phyloP scores from a whole-genome alignment of 805 yeast genomes.

The Hanseniaspora vineae region DNA sequence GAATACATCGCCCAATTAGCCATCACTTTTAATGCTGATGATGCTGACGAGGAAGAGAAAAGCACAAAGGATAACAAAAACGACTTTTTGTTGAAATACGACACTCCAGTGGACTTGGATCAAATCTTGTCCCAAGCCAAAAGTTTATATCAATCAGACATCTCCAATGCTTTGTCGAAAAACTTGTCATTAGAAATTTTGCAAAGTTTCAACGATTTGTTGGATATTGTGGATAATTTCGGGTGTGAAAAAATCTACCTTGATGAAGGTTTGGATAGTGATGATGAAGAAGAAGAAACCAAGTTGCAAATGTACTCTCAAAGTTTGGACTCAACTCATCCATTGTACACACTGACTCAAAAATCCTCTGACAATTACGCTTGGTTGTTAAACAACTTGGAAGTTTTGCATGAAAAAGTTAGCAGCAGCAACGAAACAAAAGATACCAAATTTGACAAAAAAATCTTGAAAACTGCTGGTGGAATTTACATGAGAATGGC shows the following conservation, averaged over 20 bases:
- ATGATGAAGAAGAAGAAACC: conserved; percentile 30
- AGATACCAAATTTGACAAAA: conserved; percentile 30
- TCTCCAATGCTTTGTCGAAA: not conserved
- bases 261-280: conserved; percentile 47
- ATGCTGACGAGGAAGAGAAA: not conserved
- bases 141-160: not conserved
- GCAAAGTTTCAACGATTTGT: conserved; percentile 49
- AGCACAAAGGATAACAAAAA: not conserved
- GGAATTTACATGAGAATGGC: conserved; percentile 25
- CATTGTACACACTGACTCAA: conserved; percentile 31
- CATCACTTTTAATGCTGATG: conserved; percentile 17
- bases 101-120: not conserved
- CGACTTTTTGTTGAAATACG: not conserved
- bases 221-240: conserved; percentile 55
- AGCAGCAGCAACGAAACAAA: conserved; percentile 5
- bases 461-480: conserved; percentile 21
- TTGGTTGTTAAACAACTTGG: conserved; percentile 30
- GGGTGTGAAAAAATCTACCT: conserved; percentile 38
- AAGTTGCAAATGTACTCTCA: conserved; percentile 23
- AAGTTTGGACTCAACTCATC: conserved; percentile 30
- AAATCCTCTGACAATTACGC: conserved; percentile 32
- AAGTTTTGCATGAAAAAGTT: conserved; percentile 6
- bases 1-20: conserved; percentile 41
- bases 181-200: conserved; percentile 38
- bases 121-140: not conserved